Evolutionary conservation across 1,284 basidiomycete species (phyloP).

Genomic region (Trichosporon inkin): DNA sequence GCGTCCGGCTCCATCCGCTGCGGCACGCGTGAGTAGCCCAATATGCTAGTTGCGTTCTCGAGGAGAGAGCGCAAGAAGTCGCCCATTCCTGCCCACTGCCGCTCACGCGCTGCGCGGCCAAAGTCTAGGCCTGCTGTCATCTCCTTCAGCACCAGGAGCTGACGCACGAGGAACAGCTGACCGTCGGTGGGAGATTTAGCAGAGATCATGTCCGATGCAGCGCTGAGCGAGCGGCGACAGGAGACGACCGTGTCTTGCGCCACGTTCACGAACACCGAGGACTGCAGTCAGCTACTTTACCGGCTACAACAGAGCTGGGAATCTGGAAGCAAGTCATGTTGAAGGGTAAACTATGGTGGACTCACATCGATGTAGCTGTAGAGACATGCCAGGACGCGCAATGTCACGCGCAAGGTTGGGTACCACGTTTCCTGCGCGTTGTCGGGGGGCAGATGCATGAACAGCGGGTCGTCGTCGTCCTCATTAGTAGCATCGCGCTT

Average conservation of each 20-base stretch:
- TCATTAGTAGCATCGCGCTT: constrained; percentile 22
- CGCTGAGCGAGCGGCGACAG: constrained; percentile 70
- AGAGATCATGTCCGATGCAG: constrained; percentile 63
- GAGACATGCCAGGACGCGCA: constrained; percentile 81
- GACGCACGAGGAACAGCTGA: constrained; percentile 77
- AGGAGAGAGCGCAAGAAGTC: constrained; percentile 71
- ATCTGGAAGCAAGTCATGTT: neutral
- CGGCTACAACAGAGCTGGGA: neutral
- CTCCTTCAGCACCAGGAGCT: constrained; percentile 87
- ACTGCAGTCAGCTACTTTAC: constrained; percentile 53
- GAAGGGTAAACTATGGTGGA: neutral
- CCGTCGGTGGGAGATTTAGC: constrained; percentile 59
- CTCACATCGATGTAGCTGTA: constrained; percentile 83
- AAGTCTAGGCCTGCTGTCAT: constrained; percentile 72
- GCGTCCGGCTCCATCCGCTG: constrained; percentile 41
- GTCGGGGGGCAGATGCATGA: constrained; percentile 67
- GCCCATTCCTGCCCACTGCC: constrained; percentile 52
- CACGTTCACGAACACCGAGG: constrained; percentile 86
- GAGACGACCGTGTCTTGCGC: constrained; percentile 81
- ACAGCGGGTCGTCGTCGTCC: constrained; percentile 51
- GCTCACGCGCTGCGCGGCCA: constrained; percentile 48
- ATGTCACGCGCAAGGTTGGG: constrained; percentile 73
- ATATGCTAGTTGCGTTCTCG: constrained; percentile 62
- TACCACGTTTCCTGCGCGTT: constrained; percentile 81
- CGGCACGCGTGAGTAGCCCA: constrained; percentile 52